Evolutionary conservation across 108 stramenopile genomes (phyloP), one percentile per base, ranked within the genome.

Genomic region (Schizochytrium sp.): DNA sequence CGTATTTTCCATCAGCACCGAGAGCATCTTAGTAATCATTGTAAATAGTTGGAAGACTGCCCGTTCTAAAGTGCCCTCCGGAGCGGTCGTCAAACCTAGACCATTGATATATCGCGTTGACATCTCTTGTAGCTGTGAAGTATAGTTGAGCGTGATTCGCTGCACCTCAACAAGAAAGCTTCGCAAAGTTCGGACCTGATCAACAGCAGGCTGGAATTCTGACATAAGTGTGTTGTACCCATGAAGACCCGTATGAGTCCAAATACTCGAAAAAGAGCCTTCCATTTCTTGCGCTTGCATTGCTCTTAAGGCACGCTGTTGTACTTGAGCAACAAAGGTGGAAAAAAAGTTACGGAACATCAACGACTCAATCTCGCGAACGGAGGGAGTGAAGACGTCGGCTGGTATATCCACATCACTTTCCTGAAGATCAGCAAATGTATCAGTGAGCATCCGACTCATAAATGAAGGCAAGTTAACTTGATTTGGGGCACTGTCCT

Each of bases 181-280:
- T 5, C 12, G 47, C 10, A 83, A n/a, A 8, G 5, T 42, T 13
- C 17, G 12, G 47, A 83, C 40, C 53, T 83, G 47, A 10, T 40
- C 40, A 10, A 83, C 13, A 40, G 38, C 28, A n/a, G 76, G 76
- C 53, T 55, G 8, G 76, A 83, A 83, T 47, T 83, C 50, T 47
- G 5, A 10, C 76, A 83, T 83, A 38, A 83, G 76, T n/a, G 7
- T 55, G 76, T 83, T 83, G 47, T 83, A 83, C 50, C 76, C 76
- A 8, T 17, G 1, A 5, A 83, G 28, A 0, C 76, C 76, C 0
- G 76, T 53, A 10, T 83, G 76, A 56, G 47, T 83, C 50, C 53
- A 83, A 40, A 83, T 83, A 53, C 76, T 49, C 10, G 13, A 56
- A 28, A 83, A 83, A 8, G 76, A 55, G 1, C 76, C 76, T n/a